phyloP scores from a whole-genome alignment of 2,329 filamentous ascomycete genomes.

The Pseudopithomyces maydicus region DNA sequence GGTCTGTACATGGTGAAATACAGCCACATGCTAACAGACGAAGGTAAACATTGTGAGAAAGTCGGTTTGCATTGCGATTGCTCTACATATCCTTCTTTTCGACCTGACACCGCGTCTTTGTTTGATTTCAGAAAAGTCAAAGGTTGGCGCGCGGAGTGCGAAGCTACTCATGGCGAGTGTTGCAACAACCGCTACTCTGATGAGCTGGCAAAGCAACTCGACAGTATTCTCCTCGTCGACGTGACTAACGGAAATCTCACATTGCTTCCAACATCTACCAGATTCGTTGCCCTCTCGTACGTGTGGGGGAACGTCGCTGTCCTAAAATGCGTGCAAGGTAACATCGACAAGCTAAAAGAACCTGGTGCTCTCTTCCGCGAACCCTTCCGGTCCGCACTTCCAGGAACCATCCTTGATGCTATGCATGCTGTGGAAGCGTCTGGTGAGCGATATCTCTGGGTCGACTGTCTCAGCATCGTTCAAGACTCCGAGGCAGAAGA shows the following conservation, averaged over 20 bases:
- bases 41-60: not conserved
- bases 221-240: slow-evolving; percentile 1
- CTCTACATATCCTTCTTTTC: not conserved
- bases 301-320: slow-evolving; percentile 1
- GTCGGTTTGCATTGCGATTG: not conserved
- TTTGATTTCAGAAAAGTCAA: not conserved
- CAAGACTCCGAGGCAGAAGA: slow-evolving; percentile 12
- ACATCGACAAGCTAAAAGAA: not conserved
- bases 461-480: slow-evolving; percentile 16
- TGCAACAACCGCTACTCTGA: not conserved
- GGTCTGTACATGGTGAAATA: not conserved
- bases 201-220: not conserved
- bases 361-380: not conserved
- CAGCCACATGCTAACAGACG: not conserved
- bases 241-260: not conserved
- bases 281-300: slow-evolving; percentile 6
- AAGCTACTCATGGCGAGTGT: slow-evolving; percentile 1
- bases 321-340: not conserved
- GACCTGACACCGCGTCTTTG: not conserved
- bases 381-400: not conserved
- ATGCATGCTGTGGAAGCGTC: slow-evolving; percentile 8
- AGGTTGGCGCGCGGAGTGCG: not conserved
- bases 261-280: not conserved
- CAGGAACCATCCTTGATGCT: slow-evolving; percentile 14
- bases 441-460: slow-evolving; percentile 17